Base-by-base conservation (phyloP, 2,329 filamentous ascomycete species). In the Phoma sp. region DNA sequence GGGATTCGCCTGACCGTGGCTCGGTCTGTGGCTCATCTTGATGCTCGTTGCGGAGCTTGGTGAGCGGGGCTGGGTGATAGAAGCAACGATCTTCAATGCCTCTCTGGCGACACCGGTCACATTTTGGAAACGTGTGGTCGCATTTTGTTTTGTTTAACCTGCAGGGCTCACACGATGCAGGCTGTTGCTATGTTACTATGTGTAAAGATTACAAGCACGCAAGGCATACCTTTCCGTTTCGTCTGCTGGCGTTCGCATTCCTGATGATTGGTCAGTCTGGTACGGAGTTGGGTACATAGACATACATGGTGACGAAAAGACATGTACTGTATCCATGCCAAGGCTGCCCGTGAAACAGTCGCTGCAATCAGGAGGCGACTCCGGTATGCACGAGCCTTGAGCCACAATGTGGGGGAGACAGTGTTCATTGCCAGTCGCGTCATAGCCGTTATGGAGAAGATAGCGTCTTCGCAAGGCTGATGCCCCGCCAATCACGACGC, bases 161-260 rank as follows among this genome's bases (percentile, higher is more conserved):
- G 53, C 69, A 73, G 14, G 69, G 69, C 49, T 73, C 69, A 49
- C 69, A 73, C 7, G 67, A 69, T 20, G 69, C 67, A 15, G 67
- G 67, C 48, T n/a, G n/a, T n/a, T n/a, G n/a, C n/a, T n/a, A n/a
- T n/a, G n/a, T n/a, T n/a, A n/a, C n/a, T n/a, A n/a, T n/a, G n/a
- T n/a, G n/a, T n/a, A n/a, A n/a, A n/a, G n/a, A n/a, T n/a, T n/a
- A n/a, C n/a, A n/a, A n/a, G n/a, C n/a, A n/a, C n/a, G n/a, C n/a
- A n/a, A n/a, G n/a, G n/a, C n/a, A n/a, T n/a, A n/a, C n/a, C n/a
- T 72, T 72, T 7, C 69, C 69, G 37, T 73, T 73, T 17, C 69
- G 65, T 40, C 69, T 64, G 42, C 61, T 72, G 20, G 64, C 61
- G 37, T 60, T 65, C 14, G 56, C 55, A 34, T 67, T 57, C 65